Evolutionary conservation across 495 filamentous ascomycete genomes (phyloP).

Genomic region (Hypoxylon subgilvum): DNA sequence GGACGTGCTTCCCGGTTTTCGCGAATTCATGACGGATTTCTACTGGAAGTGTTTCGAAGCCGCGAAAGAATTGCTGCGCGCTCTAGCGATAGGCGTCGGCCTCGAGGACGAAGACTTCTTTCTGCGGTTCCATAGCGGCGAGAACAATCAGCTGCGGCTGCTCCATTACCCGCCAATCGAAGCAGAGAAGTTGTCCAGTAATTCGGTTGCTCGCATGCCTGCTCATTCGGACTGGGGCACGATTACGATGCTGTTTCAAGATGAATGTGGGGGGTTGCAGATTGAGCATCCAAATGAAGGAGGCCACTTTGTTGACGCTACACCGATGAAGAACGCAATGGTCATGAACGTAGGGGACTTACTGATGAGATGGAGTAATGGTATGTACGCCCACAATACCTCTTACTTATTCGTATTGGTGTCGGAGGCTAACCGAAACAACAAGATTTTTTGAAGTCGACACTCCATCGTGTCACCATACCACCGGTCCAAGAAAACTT

Average conservation of each 20-base stretch:
- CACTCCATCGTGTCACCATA: conserved; percentile 60
- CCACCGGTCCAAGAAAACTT: conserved; percentile 48
- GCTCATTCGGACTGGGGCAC: conserved; percentile 60
- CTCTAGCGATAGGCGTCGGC: conserved; percentile 60
- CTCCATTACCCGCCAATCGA: conserved; percentile 70
- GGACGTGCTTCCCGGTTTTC: conserved; percentile 63
- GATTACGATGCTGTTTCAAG: conserved; percentile 60
- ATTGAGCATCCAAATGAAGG: conserved; percentile 60
- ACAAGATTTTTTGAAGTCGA: conserved; percentile 59
- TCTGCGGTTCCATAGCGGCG: conserved; percentile 58
- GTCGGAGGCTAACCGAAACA: not conserved
- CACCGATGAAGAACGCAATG: conserved; percentile 57
- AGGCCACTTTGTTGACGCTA: conserved; percentile 60
- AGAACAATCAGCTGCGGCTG: conserved; percentile 68
- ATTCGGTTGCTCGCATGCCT: conserved; percentile 57
- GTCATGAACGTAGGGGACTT: conserved; percentile 67
- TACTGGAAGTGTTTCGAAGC: conserved; percentile 60
- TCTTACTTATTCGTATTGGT: conserved; percentile 5
- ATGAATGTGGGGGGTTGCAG: conserved; percentile 58
- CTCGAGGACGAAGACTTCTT: conserved; percentile 61
- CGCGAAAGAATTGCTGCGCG: conserved; percentile 56
- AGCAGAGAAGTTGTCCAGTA: conserved; percentile 51
- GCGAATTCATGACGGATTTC: conserved; percentile 62
- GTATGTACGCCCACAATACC: conserved; percentile 34
- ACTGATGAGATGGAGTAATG: conserved; percentile 67